Evolutionary conservation across 345 rosid genomes (phyloP), one percentile per base, ranked within the genome.

Genomic region (Hibiscus mutabilis): DNA sequence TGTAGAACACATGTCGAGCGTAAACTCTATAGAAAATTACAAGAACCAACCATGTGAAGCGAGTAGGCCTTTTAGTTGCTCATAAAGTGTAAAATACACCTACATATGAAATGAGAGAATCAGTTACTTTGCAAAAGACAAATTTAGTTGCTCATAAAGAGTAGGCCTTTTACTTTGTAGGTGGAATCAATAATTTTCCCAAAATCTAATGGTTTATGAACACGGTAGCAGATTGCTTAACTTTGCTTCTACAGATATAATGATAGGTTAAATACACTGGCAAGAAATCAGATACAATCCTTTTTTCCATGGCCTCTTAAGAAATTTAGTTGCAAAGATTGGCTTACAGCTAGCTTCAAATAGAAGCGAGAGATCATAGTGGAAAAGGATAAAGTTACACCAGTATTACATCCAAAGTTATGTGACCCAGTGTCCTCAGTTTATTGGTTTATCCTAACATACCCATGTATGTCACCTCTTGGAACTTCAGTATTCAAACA

Each of bases 51-150:
- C 97, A 82, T 76, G 77, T 78, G 93, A 81, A 73, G 76, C 87
- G 66, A 92, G 87, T 1, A 82, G 74, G 66, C 87, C 86, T 78
- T 92, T 95, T 1, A 92, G 88, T 77, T 69, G 81, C 73, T 86
- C 92, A 56, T 95, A 92, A 53, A 88, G 85, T 60, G 99, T 61
- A 81, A 95, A 95, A 86, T 89, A 95, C 33, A 95, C 97, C 99
- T 95, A 81, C 77, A 74, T 63, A 59, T 64, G 59, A 77, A 77
- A 80, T 70, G 60, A 72, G 72, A 75, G 78, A 31, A 66, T 60
- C 65, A 3, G 77, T 76, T 69, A 79, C 59, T 73, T 42, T 12
- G 14, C 62, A 57, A 56, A 79, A 65, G 69, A 35, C 9, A 6
- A 55, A 76, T 61, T 21, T n/a, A n/a, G n/a, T n/a, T n/a, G n/a